Evolutionary conservation across 306 rosid genomes (phyloP).

Genomic region (Lagenaria siceraria): DNA sequence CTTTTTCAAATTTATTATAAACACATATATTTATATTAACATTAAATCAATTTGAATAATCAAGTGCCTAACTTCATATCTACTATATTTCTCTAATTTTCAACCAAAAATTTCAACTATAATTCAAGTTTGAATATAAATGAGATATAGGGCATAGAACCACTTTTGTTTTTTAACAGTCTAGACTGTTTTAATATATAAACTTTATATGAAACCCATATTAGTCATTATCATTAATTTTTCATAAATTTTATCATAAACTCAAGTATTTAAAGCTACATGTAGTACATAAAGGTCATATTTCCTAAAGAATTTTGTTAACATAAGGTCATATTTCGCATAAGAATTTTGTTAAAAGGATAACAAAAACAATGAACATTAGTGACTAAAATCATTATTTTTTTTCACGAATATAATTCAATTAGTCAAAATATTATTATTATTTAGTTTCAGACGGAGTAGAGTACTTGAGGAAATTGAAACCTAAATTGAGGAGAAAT

Average conservation of each 20-base stretch:
- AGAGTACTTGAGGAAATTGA: too few species aligned
- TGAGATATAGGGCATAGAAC: background rate
- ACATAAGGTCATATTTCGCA: too few species aligned
- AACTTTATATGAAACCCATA: background rate
- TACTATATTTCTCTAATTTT: too few species aligned
- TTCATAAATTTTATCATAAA: background rate
- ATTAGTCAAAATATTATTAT: background rate
- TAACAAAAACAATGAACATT: too few species aligned
- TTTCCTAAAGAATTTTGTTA: too few species aligned
- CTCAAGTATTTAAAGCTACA: background rate
- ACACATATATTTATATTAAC: background rate
- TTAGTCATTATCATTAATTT: background rate
- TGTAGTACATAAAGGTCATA: background rate
- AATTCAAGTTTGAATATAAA: background rate
- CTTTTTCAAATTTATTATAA: background rate
- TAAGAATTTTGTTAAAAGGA: too few species aligned
- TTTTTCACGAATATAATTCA: background rate
- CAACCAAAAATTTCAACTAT: background rate
- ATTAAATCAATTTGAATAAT: background rate
- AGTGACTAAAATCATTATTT: too few species aligned
- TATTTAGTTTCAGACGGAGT: too few species aligned
- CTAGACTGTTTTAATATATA: background rate
- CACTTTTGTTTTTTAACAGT: too few species aligned
- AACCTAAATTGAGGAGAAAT: too few species aligned
- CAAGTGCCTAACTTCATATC: background rate